Evolutionary conservation across 192 early-diverging fungal genomes (phyloP).

Genomic region (Fimicolochytrium jonesii): DNA sequence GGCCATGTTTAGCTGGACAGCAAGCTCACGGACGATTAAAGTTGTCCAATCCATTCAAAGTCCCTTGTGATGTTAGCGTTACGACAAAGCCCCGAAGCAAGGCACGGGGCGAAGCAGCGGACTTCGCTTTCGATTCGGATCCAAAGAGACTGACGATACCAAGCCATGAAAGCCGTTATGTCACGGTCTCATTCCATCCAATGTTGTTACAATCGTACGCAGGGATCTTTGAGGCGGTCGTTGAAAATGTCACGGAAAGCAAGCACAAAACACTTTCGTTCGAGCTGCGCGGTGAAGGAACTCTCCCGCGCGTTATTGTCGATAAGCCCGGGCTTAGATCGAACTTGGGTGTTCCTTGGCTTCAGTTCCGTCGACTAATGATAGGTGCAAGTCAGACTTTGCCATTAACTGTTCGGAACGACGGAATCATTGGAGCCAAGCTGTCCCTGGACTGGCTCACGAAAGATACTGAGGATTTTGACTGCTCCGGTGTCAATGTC

Average conservation of each 20-base stretch:
- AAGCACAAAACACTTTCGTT: constrained; percentile 46
- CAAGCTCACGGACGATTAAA: constrained; percentile 56
- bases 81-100: constrained; percentile 44
- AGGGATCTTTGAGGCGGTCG: constrained; percentile 56
- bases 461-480: constrained; percentile 44
- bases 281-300: constrained; percentile 59
- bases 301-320: constrained; percentile 48
- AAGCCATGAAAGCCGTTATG: constrained; percentile 53
- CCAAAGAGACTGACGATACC: constrained; percentile 54
- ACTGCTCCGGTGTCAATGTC: constrained; percentile 35
- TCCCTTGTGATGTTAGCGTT: constrained; percentile 51
- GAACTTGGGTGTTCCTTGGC: constrained; percentile 32
- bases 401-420: constrained; percentile 46
- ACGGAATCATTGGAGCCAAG: constrained; percentile 55
- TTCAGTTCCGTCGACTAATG: constrained; percentile 47
- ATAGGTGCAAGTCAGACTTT: constrained; percentile 43
- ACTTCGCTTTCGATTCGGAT: constrained; percentile 61
- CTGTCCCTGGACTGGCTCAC: constrained; percentile 50
- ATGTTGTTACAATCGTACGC: constrained; percentile 55
- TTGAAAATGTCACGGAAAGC: constrained; percentile 51
- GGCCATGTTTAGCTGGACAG: constrained; percentile 52
- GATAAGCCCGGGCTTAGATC: constrained; percentile 42
- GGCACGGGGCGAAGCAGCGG: constrained; percentile 44
- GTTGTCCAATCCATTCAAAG: constrained; percentile 59
- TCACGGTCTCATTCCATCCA: constrained; percentile 54